phyloP scores from a whole-genome alignment of 2,329 filamentous ascomycete genomes.

The Ophiostoma ulmi region DNA sequence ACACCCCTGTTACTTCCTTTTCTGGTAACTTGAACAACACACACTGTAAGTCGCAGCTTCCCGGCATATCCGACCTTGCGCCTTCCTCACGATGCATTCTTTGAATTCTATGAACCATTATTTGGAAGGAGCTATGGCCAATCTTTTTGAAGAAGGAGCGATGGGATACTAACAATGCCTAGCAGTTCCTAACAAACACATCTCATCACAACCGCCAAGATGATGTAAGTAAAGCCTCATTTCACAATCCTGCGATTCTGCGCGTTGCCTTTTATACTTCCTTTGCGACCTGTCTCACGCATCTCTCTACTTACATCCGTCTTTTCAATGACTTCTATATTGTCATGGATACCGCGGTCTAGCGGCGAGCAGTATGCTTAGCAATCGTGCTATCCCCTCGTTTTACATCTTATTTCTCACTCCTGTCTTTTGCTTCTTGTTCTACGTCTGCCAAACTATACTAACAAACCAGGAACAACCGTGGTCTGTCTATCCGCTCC shows the following conservation, averaged over 20 bases:
- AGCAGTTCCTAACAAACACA: background rate
- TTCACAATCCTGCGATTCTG: background rate
- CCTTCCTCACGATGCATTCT: slow-evolving; percentile 5
- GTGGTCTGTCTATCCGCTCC: slow-evolving; percentile 68
- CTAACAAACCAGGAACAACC: slow-evolving; percentile 58
- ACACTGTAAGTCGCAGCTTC: slow-evolving; percentile 22
- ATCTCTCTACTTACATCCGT: background rate
- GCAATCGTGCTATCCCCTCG: too few species aligned
- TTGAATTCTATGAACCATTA: background rate
- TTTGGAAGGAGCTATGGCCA: background rate
- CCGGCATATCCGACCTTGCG: slow-evolving; percentile 17
- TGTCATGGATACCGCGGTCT: slow-evolving; percentile 26
- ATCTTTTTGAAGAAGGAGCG: slow-evolving; percentile 20
- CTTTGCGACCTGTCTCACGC: background rate
- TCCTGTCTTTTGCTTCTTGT: background rate
- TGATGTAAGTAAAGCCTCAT: slow-evolving; percentile 23
- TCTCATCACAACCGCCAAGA: slow-evolving; percentile 20
- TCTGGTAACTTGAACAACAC: slow-evolving; percentile 12
- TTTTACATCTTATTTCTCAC: background rate
- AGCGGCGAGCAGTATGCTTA: slow-evolving; percentile 25
- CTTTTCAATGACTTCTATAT: slow-evolving; percentile 11
- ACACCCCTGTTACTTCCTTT: slow-evolving; percentile 21
- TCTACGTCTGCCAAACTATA: background rate
- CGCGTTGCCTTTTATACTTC: background rate
- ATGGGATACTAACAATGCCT: slow-evolving; percentile 20